Conservation (phyloP, 164 flowering plant species). For the Nymphaea thermarum region DNA sequence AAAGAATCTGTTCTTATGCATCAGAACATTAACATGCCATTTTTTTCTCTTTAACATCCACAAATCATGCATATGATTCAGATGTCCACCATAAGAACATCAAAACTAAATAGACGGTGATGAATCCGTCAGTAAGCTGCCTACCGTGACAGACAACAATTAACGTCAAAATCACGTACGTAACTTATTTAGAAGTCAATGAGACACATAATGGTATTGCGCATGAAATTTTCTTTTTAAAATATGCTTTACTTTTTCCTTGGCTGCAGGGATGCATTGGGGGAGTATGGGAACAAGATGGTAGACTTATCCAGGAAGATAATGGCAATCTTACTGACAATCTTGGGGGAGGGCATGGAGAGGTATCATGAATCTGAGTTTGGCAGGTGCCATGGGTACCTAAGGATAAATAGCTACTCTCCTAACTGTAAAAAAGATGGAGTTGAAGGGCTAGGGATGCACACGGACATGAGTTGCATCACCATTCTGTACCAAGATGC, state of each 20-base stretch:
- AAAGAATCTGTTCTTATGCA: no score
- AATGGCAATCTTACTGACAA: slow-evolving; percentile 29
- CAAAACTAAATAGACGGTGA: no score
- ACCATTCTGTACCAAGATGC: slow-evolving; percentile 74
- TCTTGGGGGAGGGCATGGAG: slow-evolving; percentile 42
- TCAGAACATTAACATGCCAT: no score
- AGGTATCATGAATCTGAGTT: slow-evolving; percentile 41
- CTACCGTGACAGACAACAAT: no score
- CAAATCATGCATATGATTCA: no score
- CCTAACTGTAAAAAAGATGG: slow-evolving; percentile 23
- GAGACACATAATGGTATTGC: no score
- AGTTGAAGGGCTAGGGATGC: slow-evolving; percentile 82
- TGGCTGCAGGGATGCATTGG: slow-evolving; percentile 39
- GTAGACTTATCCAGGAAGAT: slow-evolving; percentile 39
- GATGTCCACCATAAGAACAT: no score
- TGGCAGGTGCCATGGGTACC: slow-evolving; percentile 58
- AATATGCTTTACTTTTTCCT: neutral
- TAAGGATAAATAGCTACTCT: slow-evolving; percentile 66
- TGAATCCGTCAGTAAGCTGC: no score
- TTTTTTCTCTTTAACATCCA: no score
- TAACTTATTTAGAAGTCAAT: no score
- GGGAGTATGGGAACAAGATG: slow-evolving; percentile 75
- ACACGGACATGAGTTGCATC: slow-evolving; percentile 91
- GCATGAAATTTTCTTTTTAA: no score
- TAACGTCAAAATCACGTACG: no score